These are phyloP conservation scores for Prunus kanzakura DNA, from an alignment of 306 rosid genomes.

Conservation along the genomic window DNA sequence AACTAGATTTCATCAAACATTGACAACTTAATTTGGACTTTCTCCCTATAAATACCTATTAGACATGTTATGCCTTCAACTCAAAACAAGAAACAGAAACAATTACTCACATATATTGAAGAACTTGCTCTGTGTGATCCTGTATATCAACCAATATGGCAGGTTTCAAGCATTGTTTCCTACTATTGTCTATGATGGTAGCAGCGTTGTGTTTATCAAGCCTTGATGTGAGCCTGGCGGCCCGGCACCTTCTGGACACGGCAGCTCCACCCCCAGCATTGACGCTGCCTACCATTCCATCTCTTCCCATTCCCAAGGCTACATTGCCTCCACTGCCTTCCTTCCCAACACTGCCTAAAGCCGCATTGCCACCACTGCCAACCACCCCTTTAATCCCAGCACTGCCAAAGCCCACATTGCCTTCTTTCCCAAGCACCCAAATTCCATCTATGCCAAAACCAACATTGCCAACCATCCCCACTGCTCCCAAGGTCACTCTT, in stretches of 20 bases:
- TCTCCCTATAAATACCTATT: conserved; percentile 5
- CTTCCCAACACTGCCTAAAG: too few relatives aligned
- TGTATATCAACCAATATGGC: conserved; percentile 5
- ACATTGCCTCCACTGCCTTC: too few relatives aligned
- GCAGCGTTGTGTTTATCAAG: conserved; percentile 24
- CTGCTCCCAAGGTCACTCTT: conserved; percentile 12
- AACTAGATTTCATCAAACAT: conserved; percentile 19
- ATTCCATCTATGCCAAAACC: conserved; percentile 1
- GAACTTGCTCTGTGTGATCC: not conserved
- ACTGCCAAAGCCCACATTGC: conserved; percentile 20
- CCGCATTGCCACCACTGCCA: too few relatives aligned
- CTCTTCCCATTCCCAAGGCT: conserved; percentile 12
- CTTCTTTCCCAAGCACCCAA: conserved; percentile 18
- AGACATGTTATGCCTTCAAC: not conserved
- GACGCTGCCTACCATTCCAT: conserved; percentile 20
- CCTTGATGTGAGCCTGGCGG: conserved; percentile 18
- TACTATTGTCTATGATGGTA: not conserved
- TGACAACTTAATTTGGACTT: not conserved
- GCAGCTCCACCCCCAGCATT: conserved; percentile 25
- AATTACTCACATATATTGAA: not conserved
- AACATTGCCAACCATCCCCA: conserved; percentile 15
- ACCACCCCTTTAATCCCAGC: conserved; percentile 4
- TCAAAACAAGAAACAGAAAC: not conserved
- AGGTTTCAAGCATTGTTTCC: not conserved
- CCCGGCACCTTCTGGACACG: conserved; percentile 28